Percentiles rank a stretch among this genome's conserved stretches.
Evolutionary conservation across 805 yeast genomes (phyloP).

Genomic region (Starmera quercuum): DNA sequence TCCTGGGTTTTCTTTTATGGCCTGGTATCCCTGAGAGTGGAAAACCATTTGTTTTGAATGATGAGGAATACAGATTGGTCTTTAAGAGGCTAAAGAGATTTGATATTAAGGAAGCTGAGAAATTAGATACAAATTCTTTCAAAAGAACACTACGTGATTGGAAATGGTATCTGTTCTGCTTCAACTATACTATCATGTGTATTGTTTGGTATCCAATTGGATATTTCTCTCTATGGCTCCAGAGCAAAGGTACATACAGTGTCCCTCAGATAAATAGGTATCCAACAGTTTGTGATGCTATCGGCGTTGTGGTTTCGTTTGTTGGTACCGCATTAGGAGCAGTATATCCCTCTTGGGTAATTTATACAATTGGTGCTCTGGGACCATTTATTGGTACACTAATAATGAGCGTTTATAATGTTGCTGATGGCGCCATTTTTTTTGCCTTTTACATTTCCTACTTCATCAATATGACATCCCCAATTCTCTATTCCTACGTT

Average conservation of each 20-base stretch:
- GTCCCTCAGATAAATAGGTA: slow-evolving; percentile 3
- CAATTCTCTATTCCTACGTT: slow-evolving; percentile 48
- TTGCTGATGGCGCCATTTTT: slow-evolving; percentile 47
- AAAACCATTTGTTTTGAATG: not conserved
- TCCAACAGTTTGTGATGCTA: slow-evolving; percentile 2
- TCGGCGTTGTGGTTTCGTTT: slow-evolving; percentile 1
- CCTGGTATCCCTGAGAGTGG: slow-evolving; percentile 63
- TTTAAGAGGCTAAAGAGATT: slow-evolving; percentile 2
- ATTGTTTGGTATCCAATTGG: slow-evolving; percentile 2
- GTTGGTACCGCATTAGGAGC: slow-evolving; percentile 2
- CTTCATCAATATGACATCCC: slow-evolving; percentile 53
- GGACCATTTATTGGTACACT: slow-evolving; percentile 35
- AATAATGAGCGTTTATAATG: slow-evolving; percentile 47
- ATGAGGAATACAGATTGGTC: not conserved
- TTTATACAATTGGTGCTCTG: slow-evolving; percentile 1
- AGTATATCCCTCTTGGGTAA: slow-evolving; percentile 2
- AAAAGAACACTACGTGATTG: slow-evolving; percentile 2
- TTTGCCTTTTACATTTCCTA: slow-evolving; percentile 49
- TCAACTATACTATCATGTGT: slow-evolving; percentile 2
- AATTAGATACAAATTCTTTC: slow-evolving; percentile 1
- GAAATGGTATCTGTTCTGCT: slow-evolving; percentile 3
- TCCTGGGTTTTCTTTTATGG: slow-evolving; percentile 37
- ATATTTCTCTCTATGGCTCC: slow-evolving; percentile 4
- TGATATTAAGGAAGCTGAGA: slow-evolving; percentile 1
- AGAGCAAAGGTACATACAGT: slow-evolving; percentile 1